Percentiles rank a stretch among this genome's conserved stretches.
Evolutionary conservation across 768 basidiomycete genomes (phyloP).

Genomic region (Neoboletus subvelutipes): DNA sequence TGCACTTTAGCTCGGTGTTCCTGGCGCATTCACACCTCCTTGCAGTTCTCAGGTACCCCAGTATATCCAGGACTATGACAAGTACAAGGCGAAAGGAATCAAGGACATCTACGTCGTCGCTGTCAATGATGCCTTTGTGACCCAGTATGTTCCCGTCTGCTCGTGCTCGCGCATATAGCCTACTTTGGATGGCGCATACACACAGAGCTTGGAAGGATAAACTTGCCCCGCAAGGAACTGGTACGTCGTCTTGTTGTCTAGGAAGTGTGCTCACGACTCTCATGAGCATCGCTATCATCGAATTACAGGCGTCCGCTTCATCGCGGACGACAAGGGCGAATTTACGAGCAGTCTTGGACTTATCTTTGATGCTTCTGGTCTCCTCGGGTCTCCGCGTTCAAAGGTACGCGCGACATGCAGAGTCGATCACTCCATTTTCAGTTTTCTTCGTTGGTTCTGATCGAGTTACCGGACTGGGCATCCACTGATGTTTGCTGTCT

Average conservation of each 20-base stretch:
- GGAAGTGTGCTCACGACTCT: conserved; percentile 1
- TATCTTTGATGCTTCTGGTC: conserved; percentile 56
- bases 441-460: background rate
- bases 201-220: conserved; percentile 66
- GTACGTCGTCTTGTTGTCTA: conserved; percentile 33
- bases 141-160: conserved; percentile 34
- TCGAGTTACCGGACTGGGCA: background rate
- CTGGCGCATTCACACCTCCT: conserved; percentile 74
- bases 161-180: conserved; percentile 4
- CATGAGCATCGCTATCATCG: background rate
- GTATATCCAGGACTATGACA: conserved; percentile 63
- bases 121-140: conserved; percentile 80
- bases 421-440: background rate
- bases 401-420: conserved; percentile 41
- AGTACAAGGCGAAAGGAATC: conserved; percentile 77
- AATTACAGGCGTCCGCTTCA: conserved; percentile 51
- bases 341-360: conserved; percentile 56
- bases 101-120: conserved; percentile 68
- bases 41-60: conserved; percentile 64
- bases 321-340: conserved; percentile 66
- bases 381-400: conserved; percentile 67
- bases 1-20: conserved; percentile 58
- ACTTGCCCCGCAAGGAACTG: conserved; percentile 54
- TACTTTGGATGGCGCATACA: background rate
- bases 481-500: background rate